Evolutionary conservation across 805 yeast species (phyloP).

Genomic region (Candida tammaniensis): DNA sequence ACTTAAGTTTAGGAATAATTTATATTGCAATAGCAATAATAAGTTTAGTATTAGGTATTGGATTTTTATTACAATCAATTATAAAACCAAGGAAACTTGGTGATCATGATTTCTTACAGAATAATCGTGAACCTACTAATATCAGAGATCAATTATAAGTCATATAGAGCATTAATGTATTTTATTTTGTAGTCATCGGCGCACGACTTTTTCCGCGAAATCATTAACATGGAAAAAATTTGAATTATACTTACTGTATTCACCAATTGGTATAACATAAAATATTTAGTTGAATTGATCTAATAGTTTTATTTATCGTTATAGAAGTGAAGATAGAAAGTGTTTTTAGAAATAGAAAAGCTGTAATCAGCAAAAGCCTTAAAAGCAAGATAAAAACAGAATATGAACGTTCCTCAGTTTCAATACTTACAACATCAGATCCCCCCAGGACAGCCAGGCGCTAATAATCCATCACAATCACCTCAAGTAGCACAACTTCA

Average conservation of each 20-base stretch:
- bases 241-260: no score
- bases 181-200: no score
- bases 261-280: no score
- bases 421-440: slow-evolving; percentile 39
- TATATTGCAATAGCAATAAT: slow-evolving; percentile 82
- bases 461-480: slow-evolving; percentile 22
- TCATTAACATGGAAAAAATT: no score
- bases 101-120: slow-evolving; percentile 61
- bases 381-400: not conserved
- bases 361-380: no score
- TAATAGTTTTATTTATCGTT: no score
- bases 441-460: slow-evolving; percentile 21
- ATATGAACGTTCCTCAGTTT: slow-evolving; percentile 42
- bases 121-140: slow-evolving; percentile 18
- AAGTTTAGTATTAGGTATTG: slow-evolving; percentile 65
- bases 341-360: no score
- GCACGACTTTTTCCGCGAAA: no score
- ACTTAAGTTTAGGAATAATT: slow-evolving; percentile 78
- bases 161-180: no score
- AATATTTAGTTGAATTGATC: no score
- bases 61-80: slow-evolving; percentile 77
- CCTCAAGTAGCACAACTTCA: slow-evolving; percentile 33
- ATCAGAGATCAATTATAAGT: slow-evolving; percentile 27
- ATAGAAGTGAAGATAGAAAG: no score
- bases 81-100: slow-evolving; percentile 83